phyloP scores from a whole-genome alignment of 306 rosid species.

The Cucurbita ficifolia region DNA sequence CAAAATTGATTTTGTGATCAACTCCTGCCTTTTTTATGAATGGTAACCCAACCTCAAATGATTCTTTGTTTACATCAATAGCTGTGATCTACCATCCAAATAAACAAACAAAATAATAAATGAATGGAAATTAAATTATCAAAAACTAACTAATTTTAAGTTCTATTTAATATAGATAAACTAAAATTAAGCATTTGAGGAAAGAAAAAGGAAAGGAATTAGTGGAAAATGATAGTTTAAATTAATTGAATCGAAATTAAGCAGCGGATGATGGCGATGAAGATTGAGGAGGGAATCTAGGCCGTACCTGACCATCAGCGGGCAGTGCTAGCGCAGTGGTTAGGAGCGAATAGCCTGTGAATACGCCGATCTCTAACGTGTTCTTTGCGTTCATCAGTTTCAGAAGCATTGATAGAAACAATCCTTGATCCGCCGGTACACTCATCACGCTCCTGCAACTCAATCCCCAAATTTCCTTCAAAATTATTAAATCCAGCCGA shows the following conservation, averaged over 20 bases:
- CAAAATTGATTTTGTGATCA: conserved; percentile 38
- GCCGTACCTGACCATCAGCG: conserved; percentile 22
- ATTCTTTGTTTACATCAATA: conserved; percentile 25
- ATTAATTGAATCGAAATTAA: too few species aligned
- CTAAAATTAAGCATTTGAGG: too few species aligned
- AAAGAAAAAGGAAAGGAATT: too few species aligned
- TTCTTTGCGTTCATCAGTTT: conserved; percentile 41
- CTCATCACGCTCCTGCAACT: conserved; percentile 27
- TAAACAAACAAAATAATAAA: not conserved
- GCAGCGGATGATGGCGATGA: not conserved
- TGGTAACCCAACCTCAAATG: conserved; percentile 34
- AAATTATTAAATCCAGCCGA: too few species aligned
- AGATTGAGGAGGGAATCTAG: not conserved
- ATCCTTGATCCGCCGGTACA: conserved; percentile 40
- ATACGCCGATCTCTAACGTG: conserved; percentile 49
- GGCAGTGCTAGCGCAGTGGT: conserved; percentile 48
- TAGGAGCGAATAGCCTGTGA: conserved; percentile 62
- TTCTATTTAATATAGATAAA: too few species aligned
- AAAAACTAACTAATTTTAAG: too few species aligned
- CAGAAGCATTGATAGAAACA: conserved; percentile 31
- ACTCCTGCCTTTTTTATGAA: conserved; percentile 40
- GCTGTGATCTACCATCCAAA: conserved; percentile 19
- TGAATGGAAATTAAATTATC: too few species aligned
- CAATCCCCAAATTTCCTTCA: too few species aligned
- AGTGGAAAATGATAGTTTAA: too few species aligned